These are phyloP conservation scores for Picea mariana DNA, from an alignment of 83 land plant genomes.

Conservation along the genomic window DNA sequence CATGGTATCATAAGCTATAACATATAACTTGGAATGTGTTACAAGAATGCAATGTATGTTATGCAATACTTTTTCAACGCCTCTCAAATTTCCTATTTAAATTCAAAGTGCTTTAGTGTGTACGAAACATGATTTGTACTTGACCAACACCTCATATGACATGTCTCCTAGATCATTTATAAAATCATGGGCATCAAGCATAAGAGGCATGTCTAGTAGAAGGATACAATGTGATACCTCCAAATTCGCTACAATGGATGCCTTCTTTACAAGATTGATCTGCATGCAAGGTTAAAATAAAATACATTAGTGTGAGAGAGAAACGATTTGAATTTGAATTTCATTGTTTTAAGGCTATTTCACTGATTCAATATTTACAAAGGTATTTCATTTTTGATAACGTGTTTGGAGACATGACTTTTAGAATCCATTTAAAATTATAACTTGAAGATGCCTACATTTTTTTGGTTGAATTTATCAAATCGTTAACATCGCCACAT, in stretches of 20 bases:
- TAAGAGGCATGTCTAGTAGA: neutral
- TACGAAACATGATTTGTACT: neutral
- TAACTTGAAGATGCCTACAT: neutral
- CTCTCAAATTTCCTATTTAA: no score
- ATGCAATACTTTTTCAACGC: no score
- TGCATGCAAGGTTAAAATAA: neutral
- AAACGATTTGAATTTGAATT: no score
- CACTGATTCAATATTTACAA: neutral
- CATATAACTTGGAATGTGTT: no score
- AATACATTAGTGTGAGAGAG: neutral
- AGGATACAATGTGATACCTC: neutral
- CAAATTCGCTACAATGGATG: neutral
- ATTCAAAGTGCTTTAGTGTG: neutral
- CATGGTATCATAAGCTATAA: no score
- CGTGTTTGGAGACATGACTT: neutral
- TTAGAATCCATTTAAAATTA: neutral
- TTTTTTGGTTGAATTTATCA: neutral
- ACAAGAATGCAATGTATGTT: no score
- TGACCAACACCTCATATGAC: neutral
- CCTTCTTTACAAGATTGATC: neutral
- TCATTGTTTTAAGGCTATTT: no score
- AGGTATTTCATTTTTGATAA: neutral
- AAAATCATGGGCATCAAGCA: neutral
- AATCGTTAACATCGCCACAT: neutral
- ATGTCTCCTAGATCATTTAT: neutral